These are phyloP conservation scores for Diplotaxis tenuifolia DNA, from an alignment of 345 rosid genomes.

Conservation along the genomic window DNA sequence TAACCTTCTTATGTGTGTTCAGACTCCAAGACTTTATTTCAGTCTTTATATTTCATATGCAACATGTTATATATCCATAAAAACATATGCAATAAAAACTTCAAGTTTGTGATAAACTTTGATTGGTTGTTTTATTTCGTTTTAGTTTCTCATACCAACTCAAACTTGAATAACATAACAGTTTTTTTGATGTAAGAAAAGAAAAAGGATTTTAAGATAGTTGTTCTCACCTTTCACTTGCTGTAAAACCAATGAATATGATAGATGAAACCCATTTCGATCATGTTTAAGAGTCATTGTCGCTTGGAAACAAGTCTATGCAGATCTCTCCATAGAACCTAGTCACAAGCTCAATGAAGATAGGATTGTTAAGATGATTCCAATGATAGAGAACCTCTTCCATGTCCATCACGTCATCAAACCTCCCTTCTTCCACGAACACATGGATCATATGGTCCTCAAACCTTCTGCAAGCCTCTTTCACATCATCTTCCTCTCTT, in stretches of 20 bases:
- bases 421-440: slow-evolving; percentile 69
- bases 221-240: not conserved
- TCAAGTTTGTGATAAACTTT: not conserved
- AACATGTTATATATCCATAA: not conserved
- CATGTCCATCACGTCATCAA: slow-evolving; percentile 61
- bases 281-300: not conserved
- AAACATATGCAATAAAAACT: not conserved
- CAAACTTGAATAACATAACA: no score
- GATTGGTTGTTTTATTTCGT: not conserved
- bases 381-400: slow-evolving; percentile 78
- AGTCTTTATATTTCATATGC: not conserved
- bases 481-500: slow-evolving; percentile 39
- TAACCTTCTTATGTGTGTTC: not conserved
- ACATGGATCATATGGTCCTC: slow-evolving; percentile 78
- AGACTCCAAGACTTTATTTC: not conserved
- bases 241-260: not conserved
- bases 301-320: slow-evolving; percentile 37
- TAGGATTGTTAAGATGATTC: slow-evolving; percentile 67
- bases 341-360: slow-evolving; percentile 63
- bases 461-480: slow-evolving; percentile 78
- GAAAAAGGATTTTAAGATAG: not conserved
- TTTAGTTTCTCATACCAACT: not conserved
- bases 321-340: slow-evolving; percentile 83
- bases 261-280: not conserved
- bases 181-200: not conserved